A percentile compares a stretch with the other conserved stretches of the same genome.
Evolutionary conservation across 768 basidiomycete species (phyloP).

Genomic region (Suillus clintonianus): DNA sequence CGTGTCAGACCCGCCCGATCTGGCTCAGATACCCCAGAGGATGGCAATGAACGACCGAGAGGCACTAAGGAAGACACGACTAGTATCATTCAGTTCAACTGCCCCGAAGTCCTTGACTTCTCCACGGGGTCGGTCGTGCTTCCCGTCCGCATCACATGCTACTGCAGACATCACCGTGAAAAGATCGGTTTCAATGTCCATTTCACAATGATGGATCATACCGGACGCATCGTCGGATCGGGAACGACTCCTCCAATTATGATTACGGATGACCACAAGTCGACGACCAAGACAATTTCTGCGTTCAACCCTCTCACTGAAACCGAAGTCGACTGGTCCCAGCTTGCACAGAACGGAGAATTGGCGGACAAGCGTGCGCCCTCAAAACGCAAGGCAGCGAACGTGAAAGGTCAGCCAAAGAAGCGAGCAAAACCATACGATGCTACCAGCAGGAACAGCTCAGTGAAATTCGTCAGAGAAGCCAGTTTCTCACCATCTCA

Average conservation of each 20-base stretch:
- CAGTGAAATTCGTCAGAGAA: conserved; percentile 55
- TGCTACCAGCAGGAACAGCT: conserved; percentile 28
- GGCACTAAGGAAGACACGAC: conserved; percentile 63
- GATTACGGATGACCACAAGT: conserved; percentile 99
- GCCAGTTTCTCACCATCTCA: conserved; percentile 46
- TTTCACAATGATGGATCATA: conserved; percentile 80
- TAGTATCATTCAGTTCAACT: conserved; percentile 95
- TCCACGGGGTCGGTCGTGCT: conserved; percentile 82
- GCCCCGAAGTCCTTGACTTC: conserved; percentile 87
- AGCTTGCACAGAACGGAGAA: conserved; percentile 24
- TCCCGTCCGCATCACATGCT: conserved; percentile 96
- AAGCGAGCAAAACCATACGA: conserved; percentile 77
- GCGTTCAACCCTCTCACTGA: conserved; percentile 36
- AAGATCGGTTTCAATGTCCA: conserved; percentile 93
- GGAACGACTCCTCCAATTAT: conserved; percentile 90
- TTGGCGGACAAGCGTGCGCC: conserved; percentile 39
- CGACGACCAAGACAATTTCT: conserved; percentile 40
- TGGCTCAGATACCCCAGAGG: conserved; percentile 70
- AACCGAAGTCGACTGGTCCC: conserved; percentile 54
- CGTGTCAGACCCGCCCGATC: conserved; percentile 78
- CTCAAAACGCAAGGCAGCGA: conserved; percentile 47
- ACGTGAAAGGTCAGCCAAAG: conserved; percentile 49
- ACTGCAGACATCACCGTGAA: conserved; percentile 97
- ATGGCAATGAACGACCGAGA: conserved; percentile 47
- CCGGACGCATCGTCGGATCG: conserved; percentile 77